Evolutionary conservation across 2,329 filamentous ascomycete genomes (phyloP), one percentile per base, ranked within the genome.

Genomic region (Cercospora zeae-maydis): DNA sequence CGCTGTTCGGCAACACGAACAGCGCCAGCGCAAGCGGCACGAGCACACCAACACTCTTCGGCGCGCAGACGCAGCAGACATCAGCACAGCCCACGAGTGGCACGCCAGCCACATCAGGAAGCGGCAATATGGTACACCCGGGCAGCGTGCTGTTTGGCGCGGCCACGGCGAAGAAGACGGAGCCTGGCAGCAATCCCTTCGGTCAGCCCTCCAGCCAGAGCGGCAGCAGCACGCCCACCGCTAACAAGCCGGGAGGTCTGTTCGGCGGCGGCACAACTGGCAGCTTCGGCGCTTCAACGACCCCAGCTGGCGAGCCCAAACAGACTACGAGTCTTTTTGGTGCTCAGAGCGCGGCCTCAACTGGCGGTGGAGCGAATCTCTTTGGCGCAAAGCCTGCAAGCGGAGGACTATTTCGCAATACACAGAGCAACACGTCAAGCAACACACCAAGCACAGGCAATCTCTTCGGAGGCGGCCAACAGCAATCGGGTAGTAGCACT

Each of bases 241-340:
- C 59, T 30, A 63, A 63, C 37, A 65, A 63, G 30, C 66, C 63
- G 13, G 59, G 59, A 16, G 59, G 62, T 37, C 42, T 65, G 4
- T 66, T 67, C 37, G 62, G 64, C 10, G 57, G 53, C 19, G 64
- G 64, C 19, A 61, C 61, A 14, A 56, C 58, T 24, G 59, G 58
- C 13, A 65, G 63, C 59, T 60, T 65, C 19, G 65, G 60, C 36
- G 62, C 66, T 42, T 66, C 63, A 13, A 69, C 67, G 7, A 69
- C 67, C 14, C 67, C 67, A 11, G 64, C 64, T 30, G 67, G 67
- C 30, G 67, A 69, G 47, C 67, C 67, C 3, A 69, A 69, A 58
- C 64, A 65, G 47, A 62, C 65, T 8, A 55, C 49, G n/a, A 55
- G 58, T 8, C 64, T 68, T 21, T 63, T 63, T 45, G 62, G 42